Conservation (phyloP, 495 filamentous ascomycete species). For the Emericellopsis terricola region DNA sequence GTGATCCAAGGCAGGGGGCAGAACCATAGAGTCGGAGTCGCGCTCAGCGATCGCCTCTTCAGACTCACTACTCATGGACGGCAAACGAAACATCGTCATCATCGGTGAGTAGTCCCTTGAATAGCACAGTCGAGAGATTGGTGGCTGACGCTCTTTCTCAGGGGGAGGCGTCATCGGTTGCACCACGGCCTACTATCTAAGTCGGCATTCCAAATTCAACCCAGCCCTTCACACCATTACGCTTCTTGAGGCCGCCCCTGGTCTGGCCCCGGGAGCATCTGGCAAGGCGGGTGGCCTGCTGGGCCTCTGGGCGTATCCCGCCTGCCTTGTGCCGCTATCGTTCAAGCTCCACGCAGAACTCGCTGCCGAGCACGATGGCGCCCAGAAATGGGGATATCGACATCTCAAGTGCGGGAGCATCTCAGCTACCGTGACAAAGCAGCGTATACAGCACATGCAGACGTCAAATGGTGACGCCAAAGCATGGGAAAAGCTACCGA, state of each 20-base stretch:
- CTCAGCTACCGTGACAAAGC: conserved; percentile 32
- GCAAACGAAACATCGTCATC: conserved; percentile 46
- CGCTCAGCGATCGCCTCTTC: too few species aligned
- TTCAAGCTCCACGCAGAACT: conserved; percentile 71
- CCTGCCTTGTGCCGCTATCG: conserved; percentile 67
- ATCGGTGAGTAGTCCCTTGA: conserved; percentile 34
- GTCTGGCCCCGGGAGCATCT: conserved; percentile 79
- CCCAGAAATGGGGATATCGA: conserved; percentile 75
- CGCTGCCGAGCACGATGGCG: conserved; percentile 69
- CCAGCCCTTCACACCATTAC: conserved; percentile 60
- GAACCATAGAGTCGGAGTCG: too few species aligned
- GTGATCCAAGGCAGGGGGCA: too few species aligned
- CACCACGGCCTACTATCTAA: conserved; percentile 86
- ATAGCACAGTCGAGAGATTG: too few species aligned
- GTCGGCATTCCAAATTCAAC: conserved; percentile 72
- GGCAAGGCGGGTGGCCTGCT: conserved; percentile 91
- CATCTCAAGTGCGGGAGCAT: conserved; percentile 60
- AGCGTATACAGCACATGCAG: conserved; percentile 15
- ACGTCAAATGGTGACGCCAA: conserved; percentile 11
- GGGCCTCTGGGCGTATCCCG: conserved; percentile 84
- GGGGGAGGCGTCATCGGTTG: conserved; percentile 92
- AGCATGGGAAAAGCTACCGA: conserved; percentile 46
- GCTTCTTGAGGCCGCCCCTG: conserved; percentile 62
- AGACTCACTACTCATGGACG: too few species aligned
- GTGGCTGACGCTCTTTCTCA: conserved; percentile 12